Base-by-base conservation (phyloP, 805 yeast species). In the Ascoidea asiatica region DNA sequence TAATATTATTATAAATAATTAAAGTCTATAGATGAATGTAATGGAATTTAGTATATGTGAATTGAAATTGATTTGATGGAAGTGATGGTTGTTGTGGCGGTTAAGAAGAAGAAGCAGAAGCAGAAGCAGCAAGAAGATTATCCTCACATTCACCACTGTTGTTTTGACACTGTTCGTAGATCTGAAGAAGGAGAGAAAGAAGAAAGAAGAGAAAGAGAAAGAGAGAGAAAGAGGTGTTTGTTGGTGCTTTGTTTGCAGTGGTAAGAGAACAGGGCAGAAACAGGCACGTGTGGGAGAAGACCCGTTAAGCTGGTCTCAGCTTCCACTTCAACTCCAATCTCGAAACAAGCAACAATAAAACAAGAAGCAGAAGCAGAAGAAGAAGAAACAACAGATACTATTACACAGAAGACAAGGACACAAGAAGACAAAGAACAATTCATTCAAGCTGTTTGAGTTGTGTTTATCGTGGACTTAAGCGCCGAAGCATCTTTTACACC, bases 351-450 rank as follows among this genome's bases (percentile, higher is more conserved):
- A 29, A 15, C 8, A 8, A 3, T 11, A 8, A 29, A 15, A 8
- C 35, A 11, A 8, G 35, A 29, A 8, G 35, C 35, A 29, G 35
- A 8, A 11, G 35, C 35, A 8, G 8, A 8, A 11, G 35, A 15
- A 8, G 35, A 29, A 8, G 35, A 29, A 8, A 29, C 15, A 11
- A 87, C 75, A 2, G 89, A n/a, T 65, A 3, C 95, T 79, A 57
- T 90, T 90, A 65, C 88, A 90, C 53, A 97, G 70, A 1, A 89
- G 76, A 56, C 90, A 97, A 2, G 97, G 97, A 44, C 86, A 61
- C 51, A 73, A 76, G 47, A 67, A 71, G 49, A 75, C 62, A 0
- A 80, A 56, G 2, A 80, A 79, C 51, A 77, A 77, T 50, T 73
- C 79, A 22, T 62, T 65, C n/a, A 53, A 56, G 2, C 59, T 55